These are phyloP conservation scores for Pseudopithomyces maydicus DNA, from an alignment of 2,329 filamentous ascomycete species.

Conservation along the genomic window DNA sequence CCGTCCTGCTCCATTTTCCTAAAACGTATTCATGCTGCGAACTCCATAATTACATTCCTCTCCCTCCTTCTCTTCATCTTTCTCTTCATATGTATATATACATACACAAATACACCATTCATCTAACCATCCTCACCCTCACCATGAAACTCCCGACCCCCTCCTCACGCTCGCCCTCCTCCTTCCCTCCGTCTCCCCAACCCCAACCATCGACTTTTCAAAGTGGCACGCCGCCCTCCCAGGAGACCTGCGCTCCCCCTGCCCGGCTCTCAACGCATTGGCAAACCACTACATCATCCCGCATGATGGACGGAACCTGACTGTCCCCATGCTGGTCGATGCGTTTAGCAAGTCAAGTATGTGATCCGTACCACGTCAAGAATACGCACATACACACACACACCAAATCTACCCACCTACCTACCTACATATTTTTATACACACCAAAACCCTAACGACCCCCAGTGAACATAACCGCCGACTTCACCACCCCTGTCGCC, in stretches of 20 bases:
- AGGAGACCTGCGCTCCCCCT: neutral
- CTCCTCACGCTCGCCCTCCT: neutral
- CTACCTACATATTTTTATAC: no score
- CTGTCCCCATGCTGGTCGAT: neutral
- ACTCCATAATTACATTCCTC: no score
- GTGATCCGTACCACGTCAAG: no score
- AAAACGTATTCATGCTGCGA: no score
- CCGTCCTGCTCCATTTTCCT: neutral
- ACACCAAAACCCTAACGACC: no score
- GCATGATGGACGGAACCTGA: neutral
- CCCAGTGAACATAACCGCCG: neutral
- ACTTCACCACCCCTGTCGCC: neutral
- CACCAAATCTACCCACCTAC: no score
- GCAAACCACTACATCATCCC: constrained; percentile 1
- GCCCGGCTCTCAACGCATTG: neutral
- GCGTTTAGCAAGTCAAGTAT: neutral
- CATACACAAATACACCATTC: no score
- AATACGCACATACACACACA: no score
- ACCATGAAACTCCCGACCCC: neutral
- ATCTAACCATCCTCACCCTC: no score
- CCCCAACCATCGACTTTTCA: neutral
- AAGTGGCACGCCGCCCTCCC: neutral
- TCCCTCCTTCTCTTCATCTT: no score
- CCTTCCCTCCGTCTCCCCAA: neutral
- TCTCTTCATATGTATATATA: no score